phyloP scores from a whole-genome alignment of 139 green algal species.

The Chlorella sp. region DNA sequence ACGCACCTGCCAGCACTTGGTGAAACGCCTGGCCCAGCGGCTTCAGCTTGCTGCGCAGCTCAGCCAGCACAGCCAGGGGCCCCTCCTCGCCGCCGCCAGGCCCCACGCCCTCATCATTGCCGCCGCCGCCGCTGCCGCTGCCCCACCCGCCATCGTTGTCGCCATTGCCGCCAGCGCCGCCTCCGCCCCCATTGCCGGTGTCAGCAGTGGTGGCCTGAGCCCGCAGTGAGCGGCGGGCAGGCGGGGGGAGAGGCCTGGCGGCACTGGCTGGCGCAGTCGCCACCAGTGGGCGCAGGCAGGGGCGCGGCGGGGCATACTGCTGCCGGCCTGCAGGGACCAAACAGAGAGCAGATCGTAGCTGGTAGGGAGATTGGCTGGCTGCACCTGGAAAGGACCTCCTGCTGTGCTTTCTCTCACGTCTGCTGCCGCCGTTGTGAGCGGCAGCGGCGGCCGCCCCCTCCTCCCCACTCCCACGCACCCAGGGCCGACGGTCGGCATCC shows the following conservation, averaged over 20 bases:
- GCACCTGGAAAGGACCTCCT: too few relatives aligned
- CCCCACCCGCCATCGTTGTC: neutral
- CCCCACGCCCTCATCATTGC: neutral
- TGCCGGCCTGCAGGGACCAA: too few relatives aligned
- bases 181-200: neutral
- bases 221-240: neutral
- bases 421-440: too few relatives aligned
- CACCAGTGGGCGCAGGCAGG: neutral
- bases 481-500: too few relatives aligned
- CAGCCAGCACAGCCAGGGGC: neutral
- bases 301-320: neutral
- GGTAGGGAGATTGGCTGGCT: too few relatives aligned
- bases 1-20: neutral
- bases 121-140: neutral
- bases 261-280: neutral
- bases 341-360: too few relatives aligned
- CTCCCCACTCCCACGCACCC: too few relatives aligned
- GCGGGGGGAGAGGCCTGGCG: neutral
- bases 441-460: too few relatives aligned
- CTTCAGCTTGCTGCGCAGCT: slow-evolving; percentile 33
- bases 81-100: neutral
- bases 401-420: too few relatives aligned
- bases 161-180: neutral
- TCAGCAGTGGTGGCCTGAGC: neutral
- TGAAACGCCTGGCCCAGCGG: neutral